These are phyloP conservation scores for Alternaria hordeiaustralica DNA, from an alignment of 2,329 filamentous ascomycete genomes.

Conservation along the genomic window DNA sequence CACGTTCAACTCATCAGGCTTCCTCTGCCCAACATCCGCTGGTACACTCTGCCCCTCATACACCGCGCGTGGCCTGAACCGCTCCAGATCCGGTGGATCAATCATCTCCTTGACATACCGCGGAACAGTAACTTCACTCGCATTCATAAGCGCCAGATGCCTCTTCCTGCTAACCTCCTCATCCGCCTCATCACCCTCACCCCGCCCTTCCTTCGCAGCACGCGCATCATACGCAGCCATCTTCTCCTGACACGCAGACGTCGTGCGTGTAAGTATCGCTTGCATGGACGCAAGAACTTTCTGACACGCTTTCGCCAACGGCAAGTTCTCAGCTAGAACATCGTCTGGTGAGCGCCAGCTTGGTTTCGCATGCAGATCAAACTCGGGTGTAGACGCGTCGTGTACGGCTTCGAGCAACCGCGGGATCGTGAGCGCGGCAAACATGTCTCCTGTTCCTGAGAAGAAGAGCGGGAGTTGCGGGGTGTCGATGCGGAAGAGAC, in stretches of 20 bases:
- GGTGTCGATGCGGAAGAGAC: slow-evolving; percentile 88
- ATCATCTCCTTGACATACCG: slow-evolving; percentile 74
- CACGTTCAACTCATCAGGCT: slow-evolving; percentile 32
- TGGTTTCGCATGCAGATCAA: slow-evolving; percentile 58
- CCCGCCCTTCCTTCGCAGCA: slow-evolving; percentile 54
- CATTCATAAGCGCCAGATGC: slow-evolving; percentile 76
- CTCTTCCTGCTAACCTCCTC: slow-evolving; percentile 61
- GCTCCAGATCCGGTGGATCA: slow-evolving; percentile 68
- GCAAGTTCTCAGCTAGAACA: slow-evolving; percentile 42
- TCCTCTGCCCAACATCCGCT: slow-evolving; percentile 17
- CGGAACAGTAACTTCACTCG: slow-evolving; percentile 86
- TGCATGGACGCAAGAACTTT: slow-evolving; percentile 95
- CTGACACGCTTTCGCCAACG: slow-evolving; percentile 81
- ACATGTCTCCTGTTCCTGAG: slow-evolving; percentile 97
- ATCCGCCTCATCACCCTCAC: slow-evolving; percentile 52
- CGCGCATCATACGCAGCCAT: slow-evolving; percentile 59
- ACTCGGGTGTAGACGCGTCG: slow-evolving; percentile 42
- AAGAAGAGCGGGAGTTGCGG: slow-evolving; percentile 93
- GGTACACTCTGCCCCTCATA: slow-evolving; percentile 18
- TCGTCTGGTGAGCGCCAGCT: slow-evolving; percentile 81
- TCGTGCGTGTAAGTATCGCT: slow-evolving; percentile 73
- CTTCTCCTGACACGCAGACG: slow-evolving; percentile 69
- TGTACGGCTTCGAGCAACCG: slow-evolving; percentile 83
- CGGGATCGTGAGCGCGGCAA: slow-evolving; percentile 87
- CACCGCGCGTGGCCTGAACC: slow-evolving; percentile 62